Conservation (phyloP, 176 grass and related monocot species). For the Areca catechu region DNA sequence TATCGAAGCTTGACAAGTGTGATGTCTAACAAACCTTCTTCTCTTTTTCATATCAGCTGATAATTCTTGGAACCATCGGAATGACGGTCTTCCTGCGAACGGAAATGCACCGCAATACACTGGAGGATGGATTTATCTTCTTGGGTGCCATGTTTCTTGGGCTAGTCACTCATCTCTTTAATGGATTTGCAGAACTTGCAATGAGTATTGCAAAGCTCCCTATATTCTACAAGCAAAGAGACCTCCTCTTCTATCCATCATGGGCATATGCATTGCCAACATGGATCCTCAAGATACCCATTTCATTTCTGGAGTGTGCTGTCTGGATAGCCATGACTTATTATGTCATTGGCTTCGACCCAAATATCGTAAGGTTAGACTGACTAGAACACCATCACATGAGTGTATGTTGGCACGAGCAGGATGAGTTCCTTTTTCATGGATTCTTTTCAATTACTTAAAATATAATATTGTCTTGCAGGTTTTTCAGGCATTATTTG, state of each 20-base stretch:
- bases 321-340: conserved; percentile 84
- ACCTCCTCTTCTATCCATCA: conserved; percentile 84
- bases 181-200: conserved; percentile 83
- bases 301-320: conserved; percentile 84
- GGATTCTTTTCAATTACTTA: neutral
- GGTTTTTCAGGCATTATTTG: conserved; percentile 85
- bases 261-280: conserved; percentile 84
- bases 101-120: conserved; percentile 36
- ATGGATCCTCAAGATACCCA: conserved; percentile 89
- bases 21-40: neutral
- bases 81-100: conserved; percentile 94
- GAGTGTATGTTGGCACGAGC: too few species aligned
- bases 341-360: conserved; percentile 91
- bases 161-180: conserved; percentile 87
- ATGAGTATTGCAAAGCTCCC: conserved; percentile 85
- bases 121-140: conserved; percentile 73
- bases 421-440: too few species aligned
- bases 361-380: conserved; percentile 51
- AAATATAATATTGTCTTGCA: conserved; percentile 20
- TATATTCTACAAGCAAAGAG: conserved; percentile 94
- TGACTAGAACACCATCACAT: neutral
- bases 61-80: conserved; percentile 80
- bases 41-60: conserved; percentile 38
- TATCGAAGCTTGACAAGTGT: too few species aligned
- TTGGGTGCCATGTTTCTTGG: conserved; percentile 92